Evolutionary conservation across 441 rosid genomes (phyloP).

Genomic region (Syzygium malaccense): DNA sequence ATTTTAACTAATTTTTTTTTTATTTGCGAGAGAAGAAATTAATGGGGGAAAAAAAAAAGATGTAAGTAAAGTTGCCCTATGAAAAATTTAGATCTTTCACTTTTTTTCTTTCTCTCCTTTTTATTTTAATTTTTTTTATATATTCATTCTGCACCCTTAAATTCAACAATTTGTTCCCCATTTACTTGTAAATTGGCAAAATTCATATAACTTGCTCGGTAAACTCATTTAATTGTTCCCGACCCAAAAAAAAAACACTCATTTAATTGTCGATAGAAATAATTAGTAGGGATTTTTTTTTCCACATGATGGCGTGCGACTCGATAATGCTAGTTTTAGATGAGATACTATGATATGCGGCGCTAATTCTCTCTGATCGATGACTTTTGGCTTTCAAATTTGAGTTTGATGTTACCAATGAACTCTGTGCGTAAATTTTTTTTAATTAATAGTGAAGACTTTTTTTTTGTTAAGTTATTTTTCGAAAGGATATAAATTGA

Average conservation of each 20-base stretch:
- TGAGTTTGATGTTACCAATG: not conserved
- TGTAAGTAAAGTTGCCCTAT: not conserved
- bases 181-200: not conserved
- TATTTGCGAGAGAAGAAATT: not conserved
- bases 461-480: not conserved
- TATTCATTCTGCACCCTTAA: not conserved
- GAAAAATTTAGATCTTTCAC: not conserved
- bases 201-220: not conserved
- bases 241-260: not conserved
- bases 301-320: not conserved
- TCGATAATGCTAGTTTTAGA: not conserved
- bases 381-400: not conserved
- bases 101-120: not conserved
- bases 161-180: not conserved
- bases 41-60: not conserved
- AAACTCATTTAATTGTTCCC: not conserved
- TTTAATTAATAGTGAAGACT: not conserved
- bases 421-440: not conserved
- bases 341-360: not conserved
- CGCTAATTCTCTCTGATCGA: rapidly evolving
- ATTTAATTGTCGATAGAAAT: not conserved
- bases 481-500: not conserved
- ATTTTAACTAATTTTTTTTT: not conserved
- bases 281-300: not conserved
- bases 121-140: not conserved